Percentiles rank a stretch among this genome's conserved stretches.
Evolutionary conservation across 306 rosid genomes (phyloP).

Genomic region (Vachellia pachyceras): DNA sequence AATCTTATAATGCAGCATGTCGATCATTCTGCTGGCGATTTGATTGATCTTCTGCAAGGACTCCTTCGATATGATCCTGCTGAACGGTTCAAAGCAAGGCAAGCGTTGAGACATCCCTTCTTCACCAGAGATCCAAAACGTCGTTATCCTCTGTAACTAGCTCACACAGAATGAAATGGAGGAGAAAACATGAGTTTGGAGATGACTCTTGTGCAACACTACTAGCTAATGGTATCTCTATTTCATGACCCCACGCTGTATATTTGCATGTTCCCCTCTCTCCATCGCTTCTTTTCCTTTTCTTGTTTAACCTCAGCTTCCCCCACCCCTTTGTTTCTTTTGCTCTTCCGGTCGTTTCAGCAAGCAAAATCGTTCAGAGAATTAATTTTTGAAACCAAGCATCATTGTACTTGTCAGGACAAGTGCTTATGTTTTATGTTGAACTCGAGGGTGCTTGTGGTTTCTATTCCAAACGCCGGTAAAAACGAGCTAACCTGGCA

Average conservation of each 20-base stretch:
- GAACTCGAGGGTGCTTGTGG: neutral
- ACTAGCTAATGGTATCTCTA: conserved; percentile 17
- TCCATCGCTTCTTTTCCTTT: neutral
- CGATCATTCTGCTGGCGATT: conserved; percentile 83
- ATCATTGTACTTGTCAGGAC: conserved; percentile 1
- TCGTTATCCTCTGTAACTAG: conserved; percentile 55
- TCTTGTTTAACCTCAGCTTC: neutral
- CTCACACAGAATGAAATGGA: conserved; percentile 27
- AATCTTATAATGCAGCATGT: conserved; percentile 88
- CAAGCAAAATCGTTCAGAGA: neutral
- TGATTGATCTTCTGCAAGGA: conserved; percentile 85
- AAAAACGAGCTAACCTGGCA: neutral
- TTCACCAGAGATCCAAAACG: conserved; percentile 71
- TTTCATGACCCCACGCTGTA: conserved; percentile 33
- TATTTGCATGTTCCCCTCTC: conserved; percentile 16
- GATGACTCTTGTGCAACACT: conserved; percentile 25
- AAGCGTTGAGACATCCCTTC: conserved; percentile 83
- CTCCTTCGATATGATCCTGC: conserved; percentile 74
- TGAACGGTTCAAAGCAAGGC: conserved; percentile 70
- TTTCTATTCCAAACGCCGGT: neutral
- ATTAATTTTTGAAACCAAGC: neutral
- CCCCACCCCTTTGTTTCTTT: neutral
- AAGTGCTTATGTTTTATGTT: neutral
- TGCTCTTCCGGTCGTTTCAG: neutral
- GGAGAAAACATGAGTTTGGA: conserved; percentile 12